These are phyloP conservation scores for Eremothecium gossypii DNA, from an alignment of 1,139 yeast genomes.

Conservation along the genomic window DNA sequence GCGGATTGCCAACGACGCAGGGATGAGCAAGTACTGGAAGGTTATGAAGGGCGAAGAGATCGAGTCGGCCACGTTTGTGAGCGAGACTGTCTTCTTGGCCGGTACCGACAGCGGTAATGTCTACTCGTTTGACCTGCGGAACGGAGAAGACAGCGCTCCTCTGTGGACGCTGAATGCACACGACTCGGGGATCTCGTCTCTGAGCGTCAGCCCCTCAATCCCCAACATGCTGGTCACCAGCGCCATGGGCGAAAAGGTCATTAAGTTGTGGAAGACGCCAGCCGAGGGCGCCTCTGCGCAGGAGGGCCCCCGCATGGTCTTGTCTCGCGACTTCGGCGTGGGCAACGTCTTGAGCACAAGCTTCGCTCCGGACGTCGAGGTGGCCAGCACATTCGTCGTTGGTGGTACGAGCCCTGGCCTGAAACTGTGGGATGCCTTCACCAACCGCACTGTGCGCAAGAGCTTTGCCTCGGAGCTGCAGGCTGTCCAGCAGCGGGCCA, in stretches of 20 bases:
- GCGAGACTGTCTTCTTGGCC: conserved; percentile 64
- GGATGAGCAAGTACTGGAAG: conserved; percentile 54
- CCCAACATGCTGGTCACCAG: conserved; percentile 77
- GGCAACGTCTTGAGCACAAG: conserved; percentile 82
- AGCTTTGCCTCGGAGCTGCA: conserved; percentile 53
- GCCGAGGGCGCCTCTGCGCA: conserved; percentile 24
- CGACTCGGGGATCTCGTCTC: conserved; percentile 82
- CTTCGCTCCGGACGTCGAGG: conserved; percentile 83
- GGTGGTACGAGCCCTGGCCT: conserved; percentile 84
- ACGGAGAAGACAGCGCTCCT: conserved; percentile 47
- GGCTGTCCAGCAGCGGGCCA: conserved; percentile 46
- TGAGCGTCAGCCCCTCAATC: conserved; percentile 58
- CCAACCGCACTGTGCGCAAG: conserved; percentile 68
- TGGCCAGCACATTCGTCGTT: conserved; percentile 71
- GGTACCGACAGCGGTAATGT: conserved; percentile 91
- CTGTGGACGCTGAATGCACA: conserved; percentile 97
- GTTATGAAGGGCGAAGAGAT: conserved; percentile 69
- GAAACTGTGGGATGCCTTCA: conserved; percentile 88
- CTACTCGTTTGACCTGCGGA: conserved; percentile 79
- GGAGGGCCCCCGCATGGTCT: conserved; percentile 76
- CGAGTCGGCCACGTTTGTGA: conserved; percentile 69
- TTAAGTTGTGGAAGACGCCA: conserved; percentile 81
- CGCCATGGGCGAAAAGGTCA: conserved; percentile 81
- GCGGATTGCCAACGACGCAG: conserved; percentile 55
- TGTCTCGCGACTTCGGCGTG: conserved; percentile 86